phyloP scores from a whole-genome alignment of 345 rosid genomes.

The Rhizophora mangle region DNA sequence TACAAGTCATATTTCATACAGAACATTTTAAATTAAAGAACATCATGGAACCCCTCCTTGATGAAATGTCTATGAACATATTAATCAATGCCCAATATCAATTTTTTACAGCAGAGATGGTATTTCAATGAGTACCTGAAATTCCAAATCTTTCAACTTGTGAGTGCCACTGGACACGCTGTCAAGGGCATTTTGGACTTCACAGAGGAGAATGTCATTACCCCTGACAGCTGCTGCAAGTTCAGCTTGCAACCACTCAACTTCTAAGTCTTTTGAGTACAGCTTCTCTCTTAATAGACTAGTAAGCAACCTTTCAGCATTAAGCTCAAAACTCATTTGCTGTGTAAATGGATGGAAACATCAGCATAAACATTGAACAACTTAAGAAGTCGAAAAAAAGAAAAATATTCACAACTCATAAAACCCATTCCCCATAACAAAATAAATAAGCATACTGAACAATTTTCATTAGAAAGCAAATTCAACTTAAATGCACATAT shows the following conservation, averaged over 20 bases:
- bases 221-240: slow-evolving; percentile 81
- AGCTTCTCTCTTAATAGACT: slow-evolving; percentile 78
- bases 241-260: slow-evolving; percentile 82
- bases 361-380: slow-evolving; percentile 4
- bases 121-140: slow-evolving; percentile 51
- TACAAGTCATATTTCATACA: too few species aligned
- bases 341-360: slow-evolving; percentile 29
- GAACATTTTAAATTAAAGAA: too few species aligned
- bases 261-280: slow-evolving; percentile 77
- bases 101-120: background rate
- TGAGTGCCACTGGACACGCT: slow-evolving; percentile 58
- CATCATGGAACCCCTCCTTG: too few species aligned
- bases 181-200: slow-evolving; percentile 67
- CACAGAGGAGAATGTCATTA: slow-evolving; percentile 65
- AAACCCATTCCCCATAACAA: background rate
- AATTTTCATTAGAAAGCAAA: background rate
- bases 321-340: slow-evolving; percentile 65
- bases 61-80: background rate
- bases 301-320: slow-evolving; percentile 73
- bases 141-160: slow-evolving; percentile 70
- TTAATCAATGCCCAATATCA: background rate
- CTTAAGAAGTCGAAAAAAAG: background rate
- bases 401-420: background rate
- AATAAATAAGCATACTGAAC: background rate
- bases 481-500: background rate